Evolutionary conservation across 352 stramenopile genomes (phyloP).

Genomic region (Albugo laibachii): DNA sequence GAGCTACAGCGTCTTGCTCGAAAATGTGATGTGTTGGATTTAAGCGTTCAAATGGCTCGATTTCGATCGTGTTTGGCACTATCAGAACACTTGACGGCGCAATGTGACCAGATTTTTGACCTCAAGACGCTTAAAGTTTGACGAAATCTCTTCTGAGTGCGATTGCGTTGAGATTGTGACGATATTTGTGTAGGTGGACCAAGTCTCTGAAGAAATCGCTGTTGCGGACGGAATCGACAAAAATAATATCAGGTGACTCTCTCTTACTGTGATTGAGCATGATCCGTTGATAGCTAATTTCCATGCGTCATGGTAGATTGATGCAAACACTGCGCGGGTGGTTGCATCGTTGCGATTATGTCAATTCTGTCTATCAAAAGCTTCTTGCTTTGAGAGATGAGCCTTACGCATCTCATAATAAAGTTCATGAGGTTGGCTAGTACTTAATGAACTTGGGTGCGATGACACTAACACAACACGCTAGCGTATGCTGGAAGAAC

Average conservation of each 20-base stretch:
- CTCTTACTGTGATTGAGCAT: no score
- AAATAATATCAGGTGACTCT: conserved; percentile 1
- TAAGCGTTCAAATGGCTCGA: conserved; percentile 37
- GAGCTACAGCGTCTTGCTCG: conserved; percentile 39
- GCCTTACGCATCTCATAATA: conserved; percentile 38
- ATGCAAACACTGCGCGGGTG: conserved; percentile 45
- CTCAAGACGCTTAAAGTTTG: conserved; percentile 42
- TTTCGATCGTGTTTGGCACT: conserved; percentile 58
- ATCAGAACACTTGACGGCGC: conserved; percentile 26
- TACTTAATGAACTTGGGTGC: neutral
- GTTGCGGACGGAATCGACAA: neutral
- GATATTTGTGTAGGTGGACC: conserved; percentile 2
- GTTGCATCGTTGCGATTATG: conserved; percentile 46
- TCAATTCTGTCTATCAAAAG: conserved; percentile 47
- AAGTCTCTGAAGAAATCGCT: conserved; percentile 3
- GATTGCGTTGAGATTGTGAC: neutral
- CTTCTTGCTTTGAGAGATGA: conserved; percentile 38
- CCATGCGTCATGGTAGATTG: conserved; percentile 13
- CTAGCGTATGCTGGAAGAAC: conserved; percentile 50
- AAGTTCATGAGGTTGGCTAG: conserved; percentile 23
- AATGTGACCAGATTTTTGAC: conserved; percentile 66
- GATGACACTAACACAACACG: neutral
- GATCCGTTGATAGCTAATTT: no score
- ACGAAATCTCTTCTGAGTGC: neutral
- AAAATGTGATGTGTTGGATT: conserved; percentile 16